Conservation (phyloP, 495 filamentous ascomycete species). For the Lophiotrema nucula region DNA sequence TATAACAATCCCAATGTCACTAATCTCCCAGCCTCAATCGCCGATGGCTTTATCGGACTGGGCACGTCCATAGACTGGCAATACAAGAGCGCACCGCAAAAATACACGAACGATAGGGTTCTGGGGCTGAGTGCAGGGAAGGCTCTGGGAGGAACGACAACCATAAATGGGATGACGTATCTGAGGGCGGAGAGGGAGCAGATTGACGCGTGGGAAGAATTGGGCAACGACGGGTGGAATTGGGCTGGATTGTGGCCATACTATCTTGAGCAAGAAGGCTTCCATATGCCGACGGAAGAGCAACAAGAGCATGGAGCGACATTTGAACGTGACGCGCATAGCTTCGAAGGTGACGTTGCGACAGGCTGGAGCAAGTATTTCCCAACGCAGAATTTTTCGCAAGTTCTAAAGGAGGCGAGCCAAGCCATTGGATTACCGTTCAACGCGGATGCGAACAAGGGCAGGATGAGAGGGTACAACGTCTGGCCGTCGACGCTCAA, state of each 20-base stretch:
- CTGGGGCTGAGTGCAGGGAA: conserved; percentile 50
- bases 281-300: conserved; percentile 4
- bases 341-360: conserved; percentile 3
- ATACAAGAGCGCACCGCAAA: conserved; percentile 50
- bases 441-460: conserved; percentile 15
- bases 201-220: conserved; percentile 33
- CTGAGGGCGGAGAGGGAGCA: conserved; percentile 41
- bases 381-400: conserved; percentile 1
- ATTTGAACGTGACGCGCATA: conserved; percentile 4
- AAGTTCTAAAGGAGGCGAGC: conserved; percentile 4
- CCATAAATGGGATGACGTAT: conserved; percentile 56
- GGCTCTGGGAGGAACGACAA: conserved; percentile 53
- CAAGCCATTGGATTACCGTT: conserved; percentile 1
- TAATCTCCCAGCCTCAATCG: no score
- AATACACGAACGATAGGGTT: conserved; percentile 38
- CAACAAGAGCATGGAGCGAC: conserved; percentile 5
- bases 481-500: conserved; percentile 21
- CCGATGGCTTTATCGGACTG: conserved; percentile 31
- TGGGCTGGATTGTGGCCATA: conserved; percentile 21
- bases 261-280: conserved; percentile 11
- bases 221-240: conserved; percentile 21
- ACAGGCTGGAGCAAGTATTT: conserved; percentile 16
- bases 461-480: conserved; percentile 11
- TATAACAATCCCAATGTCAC: conserved; percentile 1
- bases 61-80: conserved; percentile 53